Evolutionary conservation across 768 basidiomycete genomes (phyloP).

Genomic region (Termitomyces sp.): DNA sequence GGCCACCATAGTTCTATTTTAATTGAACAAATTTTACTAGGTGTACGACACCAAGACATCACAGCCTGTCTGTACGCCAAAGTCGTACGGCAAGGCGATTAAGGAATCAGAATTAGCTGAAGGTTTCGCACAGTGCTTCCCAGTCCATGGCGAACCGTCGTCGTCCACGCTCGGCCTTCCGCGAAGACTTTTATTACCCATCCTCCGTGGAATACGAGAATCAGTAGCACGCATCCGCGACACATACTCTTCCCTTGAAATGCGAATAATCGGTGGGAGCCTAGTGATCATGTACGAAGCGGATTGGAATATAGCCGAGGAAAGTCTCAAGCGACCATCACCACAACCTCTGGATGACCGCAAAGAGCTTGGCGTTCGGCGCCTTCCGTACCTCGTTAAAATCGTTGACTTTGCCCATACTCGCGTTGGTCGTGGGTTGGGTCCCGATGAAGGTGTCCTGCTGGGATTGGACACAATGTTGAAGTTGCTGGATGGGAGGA

Average conservation of each 20-base stretch:
- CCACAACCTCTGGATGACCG: conserved; percentile 21
- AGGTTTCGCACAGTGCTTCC: conserved; percentile 77
- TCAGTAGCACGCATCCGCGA: conserved; percentile 45
- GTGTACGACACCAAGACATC: conserved; percentile 61
- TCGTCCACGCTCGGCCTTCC: conserved; percentile 47
- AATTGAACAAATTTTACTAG: conserved; percentile 28
- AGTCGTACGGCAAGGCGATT: conserved; percentile 74
- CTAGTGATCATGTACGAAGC: conserved; percentile 73
- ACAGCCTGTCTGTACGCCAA: conserved; percentile 55
- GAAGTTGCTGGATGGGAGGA: conserved; percentile 41
- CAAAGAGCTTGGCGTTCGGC: conserved; percentile 30
- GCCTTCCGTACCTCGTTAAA: conserved; percentile 56
- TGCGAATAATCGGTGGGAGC: conserved; percentile 80
- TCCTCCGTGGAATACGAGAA: conserved; percentile 51
- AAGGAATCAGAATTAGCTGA: conserved; percentile 59
- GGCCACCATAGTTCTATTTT: background rate
- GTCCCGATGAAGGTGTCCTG: conserved; percentile 75
- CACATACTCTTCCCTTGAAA: conserved; percentile 46
- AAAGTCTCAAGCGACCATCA: conserved; percentile 30
- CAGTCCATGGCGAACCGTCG: conserved; percentile 27
- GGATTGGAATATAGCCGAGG: conserved; percentile 37
- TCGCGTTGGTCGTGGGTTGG: conserved; percentile 56
- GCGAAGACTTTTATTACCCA: conserved; percentile 40
- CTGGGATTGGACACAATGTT: conserved; percentile 65
- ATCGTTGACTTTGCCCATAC: conserved; percentile 96